Conservation (phyloP, 2,329 filamentous ascomycete species). For the Aspergillus sp. region DNA sequence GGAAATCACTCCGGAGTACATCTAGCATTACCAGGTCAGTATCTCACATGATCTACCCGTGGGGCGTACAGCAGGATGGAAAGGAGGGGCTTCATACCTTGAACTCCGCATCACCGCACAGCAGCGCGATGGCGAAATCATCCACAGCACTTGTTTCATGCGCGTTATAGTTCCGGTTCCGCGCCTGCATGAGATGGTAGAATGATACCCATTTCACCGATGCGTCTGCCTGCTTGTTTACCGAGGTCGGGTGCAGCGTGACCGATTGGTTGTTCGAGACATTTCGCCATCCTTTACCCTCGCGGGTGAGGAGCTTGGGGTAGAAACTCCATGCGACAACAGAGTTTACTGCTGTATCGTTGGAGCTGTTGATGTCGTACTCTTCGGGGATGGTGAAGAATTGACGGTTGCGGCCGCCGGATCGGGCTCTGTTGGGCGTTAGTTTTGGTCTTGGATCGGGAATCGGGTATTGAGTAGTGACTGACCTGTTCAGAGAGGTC, state of each 20-base stretch:
- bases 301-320: conserved; percentile 78
- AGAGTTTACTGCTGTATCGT: conserved; percentile 70
- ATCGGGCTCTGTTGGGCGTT: conserved; percentile 46
- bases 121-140: conserved; percentile 71
- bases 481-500: conserved; percentile 56
- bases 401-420: conserved; percentile 58
- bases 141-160: conserved; percentile 80
- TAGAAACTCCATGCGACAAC: conserved; percentile 95
- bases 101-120: conserved; percentile 83
- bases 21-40: conserved; percentile 36
- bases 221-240: conserved; percentile 62
- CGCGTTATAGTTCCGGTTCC: conserved; percentile 71
- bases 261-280: conserved; percentile 89
- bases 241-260: conserved; percentile 76
- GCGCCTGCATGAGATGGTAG: conserved; percentile 95
- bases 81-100: conserved; percentile 52
- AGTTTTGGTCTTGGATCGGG: conserved; percentile 3
- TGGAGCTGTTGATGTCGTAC: conserved; percentile 68
- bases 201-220: conserved; percentile 76
- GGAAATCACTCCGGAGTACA: conserved; percentile 79
- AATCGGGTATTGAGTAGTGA: not conserved
- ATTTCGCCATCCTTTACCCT: conserved; percentile 82
- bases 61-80: not conserved
- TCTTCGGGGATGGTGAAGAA: conserved; percentile 79
- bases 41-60: not conserved